Percentiles rank a stretch among this genome's conserved stretches.
Evolutionary conservation across 305 asterid species (phyloP).

Genomic region (Rubia peregrina): DNA sequence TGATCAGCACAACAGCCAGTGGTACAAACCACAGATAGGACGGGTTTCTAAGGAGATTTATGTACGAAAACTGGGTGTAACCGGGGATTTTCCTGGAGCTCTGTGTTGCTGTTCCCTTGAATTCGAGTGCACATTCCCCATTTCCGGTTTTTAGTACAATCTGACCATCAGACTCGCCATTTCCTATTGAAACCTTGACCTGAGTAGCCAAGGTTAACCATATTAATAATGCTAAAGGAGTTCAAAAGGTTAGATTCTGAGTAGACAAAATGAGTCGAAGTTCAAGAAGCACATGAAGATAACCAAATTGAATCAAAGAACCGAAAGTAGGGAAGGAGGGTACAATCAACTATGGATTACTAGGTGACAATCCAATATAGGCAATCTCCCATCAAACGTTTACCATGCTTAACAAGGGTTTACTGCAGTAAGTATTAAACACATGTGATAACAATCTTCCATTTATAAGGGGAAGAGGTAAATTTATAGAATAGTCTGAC

Average conservation of each 20-base stretch:
- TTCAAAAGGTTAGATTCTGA: not conserved
- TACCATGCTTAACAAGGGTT: not conserved
- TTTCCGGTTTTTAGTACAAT: slow-evolving; percentile 48
- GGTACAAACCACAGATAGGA: slow-evolving; percentile 31
- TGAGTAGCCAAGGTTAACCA: slow-evolving; percentile 23
- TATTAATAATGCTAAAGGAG: not conserved
- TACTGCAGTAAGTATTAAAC: not conserved
- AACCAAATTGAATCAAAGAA: not conserved
- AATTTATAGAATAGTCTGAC: not conserved
- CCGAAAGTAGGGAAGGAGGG: not conserved
- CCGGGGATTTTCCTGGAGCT: slow-evolving; percentile 23
- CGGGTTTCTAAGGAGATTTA: slow-evolving; percentile 23
- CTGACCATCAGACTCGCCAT: slow-evolving; percentile 31
- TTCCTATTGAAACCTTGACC: slow-evolving; percentile 56
- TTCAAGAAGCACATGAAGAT: not conserved
- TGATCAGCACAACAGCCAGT: slow-evolving; percentile 32
- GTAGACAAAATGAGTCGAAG: not conserved
- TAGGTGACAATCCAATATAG: not conserved
- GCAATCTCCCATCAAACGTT: not conserved
- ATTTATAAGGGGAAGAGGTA: not conserved
- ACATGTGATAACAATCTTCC: not conserved
- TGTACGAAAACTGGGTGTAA: slow-evolving; percentile 25
- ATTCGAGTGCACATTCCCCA: slow-evolving; percentile 53
- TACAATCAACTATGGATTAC: not conserved
- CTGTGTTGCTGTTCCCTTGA: slow-evolving; percentile 38